phyloP scores from a whole-genome alignment of 106 monocot genomes.

The Phalaenopsis aphrodite region DNA sequence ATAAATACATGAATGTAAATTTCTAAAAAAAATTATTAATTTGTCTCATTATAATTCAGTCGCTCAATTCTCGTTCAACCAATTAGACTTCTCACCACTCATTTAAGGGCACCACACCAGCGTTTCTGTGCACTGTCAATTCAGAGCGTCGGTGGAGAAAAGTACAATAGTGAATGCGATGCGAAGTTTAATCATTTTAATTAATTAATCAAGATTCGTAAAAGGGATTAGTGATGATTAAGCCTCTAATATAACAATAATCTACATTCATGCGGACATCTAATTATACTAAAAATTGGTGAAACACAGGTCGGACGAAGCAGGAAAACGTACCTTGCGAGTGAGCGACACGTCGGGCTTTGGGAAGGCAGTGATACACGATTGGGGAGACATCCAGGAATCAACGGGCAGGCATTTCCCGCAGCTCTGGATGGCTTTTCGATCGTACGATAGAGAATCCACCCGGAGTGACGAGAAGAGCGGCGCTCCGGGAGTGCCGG shows the following conservation, averaged over 20 bases:
- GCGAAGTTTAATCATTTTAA: not conserved
- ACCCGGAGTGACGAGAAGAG: conserved; percentile 47
- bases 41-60: no score
- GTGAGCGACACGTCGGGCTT: conserved; percentile 72
- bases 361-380: conserved; percentile 54
- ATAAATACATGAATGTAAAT: no score
- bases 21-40: no score
- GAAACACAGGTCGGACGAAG: not conserved
- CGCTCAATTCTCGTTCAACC: not conserved
- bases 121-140: not conserved
- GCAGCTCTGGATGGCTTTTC: conserved; percentile 72
- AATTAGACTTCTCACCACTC: not conserved
- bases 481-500: conserved; percentile 73
- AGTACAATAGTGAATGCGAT: not conserved
- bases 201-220: not conserved
- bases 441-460: conserved; percentile 75
- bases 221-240: not conserved
- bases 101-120: not conserved
- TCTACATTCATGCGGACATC: no score
- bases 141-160: not conserved
- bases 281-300: not conserved
- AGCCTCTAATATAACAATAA: not conserved
- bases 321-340: conserved; percentile 47
- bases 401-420: conserved; percentile 50
- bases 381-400: conserved; percentile 22